Evolutionary conservation across 768 basidiomycete genomes (phyloP).

Genomic region (Galerina marginata): DNA sequence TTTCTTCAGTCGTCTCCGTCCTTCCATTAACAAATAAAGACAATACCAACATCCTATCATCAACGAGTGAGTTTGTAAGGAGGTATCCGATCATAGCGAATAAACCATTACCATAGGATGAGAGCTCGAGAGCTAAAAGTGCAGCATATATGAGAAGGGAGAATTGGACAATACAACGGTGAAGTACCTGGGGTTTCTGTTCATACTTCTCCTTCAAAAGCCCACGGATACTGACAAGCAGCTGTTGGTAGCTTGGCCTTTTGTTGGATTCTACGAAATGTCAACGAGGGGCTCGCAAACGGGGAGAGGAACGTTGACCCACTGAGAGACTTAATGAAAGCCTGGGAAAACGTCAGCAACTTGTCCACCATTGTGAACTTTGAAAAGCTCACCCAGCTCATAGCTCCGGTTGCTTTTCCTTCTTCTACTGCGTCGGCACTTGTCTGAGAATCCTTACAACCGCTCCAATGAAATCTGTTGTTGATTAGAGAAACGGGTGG

Average conservation of each 20-base stretch:
- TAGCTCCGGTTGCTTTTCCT: slow-evolving; percentile 75
- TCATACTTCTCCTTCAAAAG: slow-evolving; percentile 46
- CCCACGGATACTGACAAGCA: slow-evolving; percentile 43
- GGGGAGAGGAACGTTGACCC: slow-evolving; percentile 16
- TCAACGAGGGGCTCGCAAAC: neutral
- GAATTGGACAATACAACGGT: neutral
- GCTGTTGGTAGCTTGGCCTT: slow-evolving; percentile 49
- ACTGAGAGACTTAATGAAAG: slow-evolving; percentile 66
- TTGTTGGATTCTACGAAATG: slow-evolving; percentile 40
- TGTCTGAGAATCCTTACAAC: slow-evolving; percentile 83
- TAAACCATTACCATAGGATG: slow-evolving; percentile 42
- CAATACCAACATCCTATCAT: too few species aligned
- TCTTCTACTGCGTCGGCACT: slow-evolving; percentile 76
- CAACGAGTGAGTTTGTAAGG: too few species aligned
- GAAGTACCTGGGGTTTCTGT: slow-evolving; percentile 46
- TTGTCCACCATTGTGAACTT: neutral
- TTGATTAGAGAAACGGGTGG: neutral
- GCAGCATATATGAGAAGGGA: neutral
- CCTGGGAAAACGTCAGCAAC: slow-evolving; percentile 39
- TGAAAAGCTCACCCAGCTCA: slow-evolving; percentile 67
- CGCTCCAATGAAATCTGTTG: slow-evolving; percentile 82
- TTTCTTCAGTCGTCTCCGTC: too few species aligned
- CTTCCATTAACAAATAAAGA: too few species aligned
- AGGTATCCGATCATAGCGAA: neutral
- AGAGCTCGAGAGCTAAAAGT: slow-evolving; percentile 41